Percentiles rank a stretch among this genome's conserved stretches.
Evolutionary conservation across 2,329 filamentous ascomycete species (phyloP).

Genomic region (Onygenales sp.): DNA sequence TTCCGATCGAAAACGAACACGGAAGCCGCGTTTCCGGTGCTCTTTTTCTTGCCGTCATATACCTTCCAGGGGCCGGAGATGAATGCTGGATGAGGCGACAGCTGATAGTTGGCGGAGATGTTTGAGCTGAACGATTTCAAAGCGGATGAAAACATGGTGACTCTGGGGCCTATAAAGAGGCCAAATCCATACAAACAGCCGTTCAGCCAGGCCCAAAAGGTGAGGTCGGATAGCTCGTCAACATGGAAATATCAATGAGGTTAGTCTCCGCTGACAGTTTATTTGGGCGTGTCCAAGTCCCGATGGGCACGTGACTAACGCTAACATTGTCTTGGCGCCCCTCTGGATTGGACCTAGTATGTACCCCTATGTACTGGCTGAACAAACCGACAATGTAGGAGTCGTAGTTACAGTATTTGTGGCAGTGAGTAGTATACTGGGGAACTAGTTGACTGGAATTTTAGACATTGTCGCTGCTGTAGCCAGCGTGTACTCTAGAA

Average conservation of each 20-base stretch:
- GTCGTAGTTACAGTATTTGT: too few species aligned
- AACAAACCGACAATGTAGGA: too few species aligned
- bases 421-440: too few species aligned
- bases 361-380: too few species aligned
- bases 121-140: slow-evolving; percentile 92
- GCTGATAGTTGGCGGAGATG: slow-evolving; percentile 82
- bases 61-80: slow-evolving; percentile 93
- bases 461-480: too few species aligned
- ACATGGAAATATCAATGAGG: not conserved
- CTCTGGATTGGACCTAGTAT: too few species aligned
- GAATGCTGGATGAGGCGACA: slow-evolving; percentile 66
- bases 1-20: slow-evolving; percentile 94
- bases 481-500: too few species aligned
- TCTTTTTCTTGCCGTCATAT: slow-evolving; percentile 94
- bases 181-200: not conserved
- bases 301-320: too few species aligned
- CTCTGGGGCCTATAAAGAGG: slow-evolving; percentile 2
- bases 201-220: not conserved
- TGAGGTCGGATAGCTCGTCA: not conserved
- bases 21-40: slow-evolving; percentile 77
- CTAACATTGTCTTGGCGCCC: too few species aligned
- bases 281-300: not conserved
- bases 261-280: not conserved
- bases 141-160: slow-evolving; percentile 80
- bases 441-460: too few species aligned